A percentile compares a stretch with the other conserved stretches of the same genome.
Evolutionary conservation across 2,329 filamentous ascomycete genomes (phyloP).

Genomic region (Cytospora mali): DNA sequence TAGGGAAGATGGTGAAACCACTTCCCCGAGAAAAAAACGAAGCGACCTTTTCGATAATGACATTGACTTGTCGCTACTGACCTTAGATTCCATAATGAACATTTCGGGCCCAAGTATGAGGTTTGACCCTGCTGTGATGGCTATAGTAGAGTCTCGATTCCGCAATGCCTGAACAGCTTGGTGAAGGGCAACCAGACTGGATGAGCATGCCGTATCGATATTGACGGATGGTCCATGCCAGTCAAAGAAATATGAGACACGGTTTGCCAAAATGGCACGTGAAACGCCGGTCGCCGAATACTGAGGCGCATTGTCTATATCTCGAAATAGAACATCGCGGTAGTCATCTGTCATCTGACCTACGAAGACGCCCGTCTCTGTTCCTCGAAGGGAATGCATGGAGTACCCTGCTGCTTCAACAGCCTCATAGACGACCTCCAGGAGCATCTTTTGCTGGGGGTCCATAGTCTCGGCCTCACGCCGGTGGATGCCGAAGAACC

Average conservation of each 20-base stretch:
- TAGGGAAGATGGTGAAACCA: too few relatives aligned
- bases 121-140: conserved; percentile 40
- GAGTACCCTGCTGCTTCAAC: conserved; percentile 30
- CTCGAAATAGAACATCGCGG: conserved; percentile 6
- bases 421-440: conserved; percentile 31
- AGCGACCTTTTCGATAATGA: too few relatives aligned
- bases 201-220: conserved; percentile 49
- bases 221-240: conserved; percentile 44
- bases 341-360: conserved; percentile 9
- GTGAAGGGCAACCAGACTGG: conserved; percentile 43
- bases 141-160: conserved; percentile 35
- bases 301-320: conserved; percentile 30
- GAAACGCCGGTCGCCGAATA: conserved; percentile 39
- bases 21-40: conserved; percentile 38
- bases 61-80: too few relatives aligned
- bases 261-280: conserved; percentile 39
- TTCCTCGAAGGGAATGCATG: conserved; percentile 27
- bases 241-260: conserved; percentile 45
- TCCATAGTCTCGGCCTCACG: conserved; percentile 30
- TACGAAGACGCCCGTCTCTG: conserved; percentile 29
- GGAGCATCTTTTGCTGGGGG: conserved; percentile 16
- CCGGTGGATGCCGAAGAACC: conserved; percentile 34
- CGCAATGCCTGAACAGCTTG: conserved; percentile 40
- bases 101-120: conserved; percentile 36
- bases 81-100: too few relatives aligned